Conservation (phyloP, 345 rosid genomes). For the Capsella bursapastoris region DNA sequence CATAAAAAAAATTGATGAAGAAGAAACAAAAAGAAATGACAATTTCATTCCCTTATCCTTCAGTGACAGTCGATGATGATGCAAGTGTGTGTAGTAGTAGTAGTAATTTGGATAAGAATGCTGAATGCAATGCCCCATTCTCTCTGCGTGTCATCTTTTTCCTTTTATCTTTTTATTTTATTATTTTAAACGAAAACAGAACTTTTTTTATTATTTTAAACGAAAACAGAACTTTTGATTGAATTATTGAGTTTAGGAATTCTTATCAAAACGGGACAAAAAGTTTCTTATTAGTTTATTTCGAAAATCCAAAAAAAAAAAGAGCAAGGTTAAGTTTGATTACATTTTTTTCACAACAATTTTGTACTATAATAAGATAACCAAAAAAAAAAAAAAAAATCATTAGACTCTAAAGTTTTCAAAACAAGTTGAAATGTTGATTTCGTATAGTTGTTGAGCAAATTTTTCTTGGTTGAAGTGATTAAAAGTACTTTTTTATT, state of each 20-base stretch:
- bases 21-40: conserved; percentile 43
- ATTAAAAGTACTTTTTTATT: conserved; percentile 1
- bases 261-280: background rate
- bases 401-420: background rate
- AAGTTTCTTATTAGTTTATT: background rate
- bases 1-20: conserved; percentile 35
- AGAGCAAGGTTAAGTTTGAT: background rate
- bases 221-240: conserved; percentile 2
- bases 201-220: background rate
- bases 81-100: conserved; percentile 1
- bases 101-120: conserved; percentile 40
- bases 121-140: conserved; percentile 21
- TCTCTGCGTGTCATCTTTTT: conserved; percentile 18
- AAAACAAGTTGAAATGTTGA: background rate
- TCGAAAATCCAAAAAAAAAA: background rate
- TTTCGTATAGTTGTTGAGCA: background rate
- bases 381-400: background rate
- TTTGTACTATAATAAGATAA: background rate
- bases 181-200: background rate
- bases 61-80: conserved; percentile 9
- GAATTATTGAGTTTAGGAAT: conserved; percentile 4
- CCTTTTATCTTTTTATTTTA: background rate
- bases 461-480: conserved; percentile 11
- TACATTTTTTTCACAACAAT: background rate
- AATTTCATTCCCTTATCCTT: conserved; percentile 43